Evolutionary conservation across 805 yeast genomes (phyloP), one percentile per base, ranked within the genome.

Genomic region (Yarrowia sp.): DNA sequence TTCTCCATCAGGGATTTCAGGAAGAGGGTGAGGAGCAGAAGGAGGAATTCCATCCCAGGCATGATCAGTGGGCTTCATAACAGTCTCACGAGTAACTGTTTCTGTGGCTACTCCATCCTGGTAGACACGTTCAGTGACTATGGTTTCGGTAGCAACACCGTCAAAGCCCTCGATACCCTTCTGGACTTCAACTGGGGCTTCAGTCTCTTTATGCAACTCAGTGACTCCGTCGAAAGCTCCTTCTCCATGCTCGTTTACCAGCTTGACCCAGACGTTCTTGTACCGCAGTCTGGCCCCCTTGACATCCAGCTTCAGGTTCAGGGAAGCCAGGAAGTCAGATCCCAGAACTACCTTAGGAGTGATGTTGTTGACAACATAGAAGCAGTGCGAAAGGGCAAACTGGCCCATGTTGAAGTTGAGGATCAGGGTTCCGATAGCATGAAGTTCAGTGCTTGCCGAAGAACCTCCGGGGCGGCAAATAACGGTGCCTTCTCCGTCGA

Each of bases 331-430:
- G 21, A 51, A 51, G 24, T 51, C 58, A 6, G 41, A 33, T 9
- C 58, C 58, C 12, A 51, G 22, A 10, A 51, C 41, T 6, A 51
- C 58, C 24, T 35, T 33, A 6, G 58, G 58, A 6, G 58, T 21
- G 24, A 51, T 51, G 25, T 10, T 24, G 42, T 51, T 32, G 13
- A 51, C 58, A 3, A 51, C 58, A 10, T 51, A 51, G 24, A 51
- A 51, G 32, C 58, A 51, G 16, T 51, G 58, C 1, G 58, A 51
- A 10, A 51, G 42, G 2, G 58, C 58, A 35, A 51, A 51, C 16
- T 51, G 58, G 12, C 58, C 58, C 58, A 51, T 51, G 16, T 51
- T 51, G 58, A 51, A 51, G 24, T 51, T 51, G 19, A 51, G 58
- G 24, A 51, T 51, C 32, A 51, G 29, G 5, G 58, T 51, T 16